Conservation (phyloP, 768 basidiomycete species). For the Suillus variegatus region DNA sequence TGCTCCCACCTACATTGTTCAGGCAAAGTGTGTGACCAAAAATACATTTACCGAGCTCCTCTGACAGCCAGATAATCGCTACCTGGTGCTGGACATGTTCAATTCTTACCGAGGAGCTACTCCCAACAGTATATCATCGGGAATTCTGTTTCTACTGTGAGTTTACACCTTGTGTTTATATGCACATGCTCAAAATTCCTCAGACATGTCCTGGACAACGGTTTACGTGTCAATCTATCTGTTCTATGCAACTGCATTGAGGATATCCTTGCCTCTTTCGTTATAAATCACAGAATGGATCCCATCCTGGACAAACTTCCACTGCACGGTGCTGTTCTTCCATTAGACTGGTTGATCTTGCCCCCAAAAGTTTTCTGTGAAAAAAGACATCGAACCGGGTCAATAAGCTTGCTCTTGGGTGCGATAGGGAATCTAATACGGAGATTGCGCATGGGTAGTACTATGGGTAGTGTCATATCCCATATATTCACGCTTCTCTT, state of each 20-base stretch:
- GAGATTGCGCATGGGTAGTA: constrained; percentile 29
- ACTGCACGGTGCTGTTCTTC: constrained; percentile 52
- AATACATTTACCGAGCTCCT: constrained; percentile 7
- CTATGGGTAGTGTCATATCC: too few relatives aligned
- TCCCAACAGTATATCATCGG: constrained; percentile 31
- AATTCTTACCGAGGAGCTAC: constrained; percentile 27
- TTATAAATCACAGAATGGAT: constrained; percentile 36
- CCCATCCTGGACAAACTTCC: neutral
- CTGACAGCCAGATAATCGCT: constrained; percentile 16
- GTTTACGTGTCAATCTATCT: constrained; percentile 43
- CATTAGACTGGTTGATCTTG: constrained; percentile 51
- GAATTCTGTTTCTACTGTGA: constrained; percentile 25
- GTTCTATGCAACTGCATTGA: constrained; percentile 57
- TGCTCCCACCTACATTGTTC: constrained; percentile 37
- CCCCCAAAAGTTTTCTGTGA: constrained; percentile 16
- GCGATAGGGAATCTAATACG: constrained; percentile 28
- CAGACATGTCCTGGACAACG: constrained; percentile 45
- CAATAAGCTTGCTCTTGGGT: constrained; percentile 14
- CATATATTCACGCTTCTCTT: too few relatives aligned
- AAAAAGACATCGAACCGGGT: constrained; percentile 12
- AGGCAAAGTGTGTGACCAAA: constrained; percentile 23
- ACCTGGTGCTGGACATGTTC: constrained; percentile 37
- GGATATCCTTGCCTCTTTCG: constrained; percentile 42
- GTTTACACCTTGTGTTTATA: neutral
- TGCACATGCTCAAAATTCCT: neutral